Evolutionary conservation across 2,329 filamentous ascomycete genomes (phyloP).

Genomic region (Hypoxylon sp.): DNA sequence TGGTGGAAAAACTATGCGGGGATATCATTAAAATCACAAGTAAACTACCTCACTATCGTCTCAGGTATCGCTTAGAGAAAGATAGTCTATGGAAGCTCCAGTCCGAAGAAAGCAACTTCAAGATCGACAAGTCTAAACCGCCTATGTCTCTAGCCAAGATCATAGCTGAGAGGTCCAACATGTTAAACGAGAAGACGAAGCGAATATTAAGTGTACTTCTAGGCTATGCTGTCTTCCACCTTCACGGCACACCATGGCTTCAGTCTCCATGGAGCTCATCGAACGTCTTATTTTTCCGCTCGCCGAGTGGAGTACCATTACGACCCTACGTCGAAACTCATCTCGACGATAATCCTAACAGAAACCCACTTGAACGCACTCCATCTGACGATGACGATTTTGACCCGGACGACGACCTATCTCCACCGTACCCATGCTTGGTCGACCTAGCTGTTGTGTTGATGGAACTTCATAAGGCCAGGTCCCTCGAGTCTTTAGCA

Average conservation of each 20-base stretch:
- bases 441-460: conserved; percentile 11
- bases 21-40: conserved; percentile 10
- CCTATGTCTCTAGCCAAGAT: conserved; percentile 10
- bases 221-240: conserved; percentile 23
- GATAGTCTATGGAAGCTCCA: conserved; percentile 14
- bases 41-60: conserved; percentile 8
- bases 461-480: conserved; percentile 16
- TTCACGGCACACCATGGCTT: conserved; percentile 30
- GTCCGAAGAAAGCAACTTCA: conserved; percentile 17
- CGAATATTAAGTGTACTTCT: conserved; percentile 26
- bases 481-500: conserved; percentile 7
- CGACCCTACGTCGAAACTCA: conserved; percentile 6
- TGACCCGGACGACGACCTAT: conserved; percentile 6
- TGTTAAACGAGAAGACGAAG: conserved; percentile 27
- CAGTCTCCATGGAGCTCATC: conserved; percentile 26
- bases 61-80: conserved; percentile 8
- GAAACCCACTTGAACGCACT: not conserved
- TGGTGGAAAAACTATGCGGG: conserved; percentile 5
- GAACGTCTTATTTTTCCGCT: conserved; percentile 22
- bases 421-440: conserved; percentile 9
- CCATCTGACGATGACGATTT: conserved; percentile 13
- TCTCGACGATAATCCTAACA: not conserved
- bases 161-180: conserved; percentile 3
- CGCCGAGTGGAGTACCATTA: conserved; percentile 4
- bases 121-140: conserved; percentile 16